These are phyloP conservation scores for Colletotrichum musicola DNA, from an alignment of 2,329 filamentous ascomycete species.

Conservation along the genomic window DNA sequence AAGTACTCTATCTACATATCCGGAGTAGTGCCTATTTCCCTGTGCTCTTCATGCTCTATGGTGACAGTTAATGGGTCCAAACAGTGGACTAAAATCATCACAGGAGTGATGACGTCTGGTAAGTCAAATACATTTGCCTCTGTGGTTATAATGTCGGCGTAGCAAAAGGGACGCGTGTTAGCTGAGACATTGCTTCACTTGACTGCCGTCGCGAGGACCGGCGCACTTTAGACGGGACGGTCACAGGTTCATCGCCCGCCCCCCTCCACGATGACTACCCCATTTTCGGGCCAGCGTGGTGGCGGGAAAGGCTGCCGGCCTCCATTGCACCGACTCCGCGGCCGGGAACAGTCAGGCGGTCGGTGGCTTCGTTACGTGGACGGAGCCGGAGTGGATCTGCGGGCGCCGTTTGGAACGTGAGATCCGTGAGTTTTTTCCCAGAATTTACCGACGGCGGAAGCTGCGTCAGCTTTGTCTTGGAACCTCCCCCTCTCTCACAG, in stretches of 20 bases:
- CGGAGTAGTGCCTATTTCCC: too few species aligned
- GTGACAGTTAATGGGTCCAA: too few species aligned
- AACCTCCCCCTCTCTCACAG: not conserved
- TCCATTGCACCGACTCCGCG: not conserved
- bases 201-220: not conserved
- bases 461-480: constrained; percentile 13
- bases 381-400: constrained; percentile 15
- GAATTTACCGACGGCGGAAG: not conserved
- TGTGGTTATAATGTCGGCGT: not conserved
- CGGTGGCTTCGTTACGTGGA: not conserved
- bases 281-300: not conserved
- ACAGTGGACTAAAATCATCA: too few species aligned
- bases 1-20: too few species aligned
- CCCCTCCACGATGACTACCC: not conserved
- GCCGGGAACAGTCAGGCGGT: too few species aligned
- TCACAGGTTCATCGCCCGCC: too few species aligned
- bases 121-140: not conserved
- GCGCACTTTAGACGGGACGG: not conserved
- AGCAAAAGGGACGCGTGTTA: not conserved
- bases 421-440: not conserved
- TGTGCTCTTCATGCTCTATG: too few species aligned
- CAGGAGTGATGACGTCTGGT: too few species aligned
- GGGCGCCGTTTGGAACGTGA: not conserved
- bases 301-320: not conserved
- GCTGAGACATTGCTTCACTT: not conserved